Evolutionary conservation across 1,284 basidiomycete genomes (phyloP), one percentile per base, ranked within the genome.

Genomic region (Leccinum variabile): DNA sequence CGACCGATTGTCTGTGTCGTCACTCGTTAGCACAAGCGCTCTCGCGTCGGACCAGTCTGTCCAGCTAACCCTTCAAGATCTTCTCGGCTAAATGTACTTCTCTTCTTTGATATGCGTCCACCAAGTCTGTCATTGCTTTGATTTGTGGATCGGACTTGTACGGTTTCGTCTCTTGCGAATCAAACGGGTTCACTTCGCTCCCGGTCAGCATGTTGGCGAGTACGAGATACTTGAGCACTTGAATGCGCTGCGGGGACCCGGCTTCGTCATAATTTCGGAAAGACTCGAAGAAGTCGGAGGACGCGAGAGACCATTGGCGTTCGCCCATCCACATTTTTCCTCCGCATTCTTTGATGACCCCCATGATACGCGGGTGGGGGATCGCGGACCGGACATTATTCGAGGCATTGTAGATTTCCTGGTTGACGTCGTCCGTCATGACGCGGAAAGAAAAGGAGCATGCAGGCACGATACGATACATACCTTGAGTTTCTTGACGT

Each of bases 321-420:
- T 99, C 97, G 62, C 94, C 94, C 97, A 99, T 99, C 94, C 97
- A 98, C 97, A 99, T 99, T 80, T 99, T 99, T 8, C 97, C 97
- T 13, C 97, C 97, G 68, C 97, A 98, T 77, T 99, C 97, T 72
- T 96, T 94, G 77, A 99, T 99, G 59, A 98, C 93, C 59, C 97
- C 97, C 91, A 98, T 95, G 72, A 99, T 98, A 30, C 95, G 88
- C 8, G 97, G 97, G 78, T 99, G 97, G 10, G 97, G 96, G 64
- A 99, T 98, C 8, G 97, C 97, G 37, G 95, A 97, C 59, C 93
- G 91, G 61, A 99, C 94, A 59, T 89, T 86, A 68, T 93, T 91
- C 2, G 95, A 92, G 5, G 96, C 95, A 67, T 97, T 94, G 79
- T 99, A 99, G 59, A 98, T 97, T 77, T 98, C 94, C 94, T 95